These are phyloP conservation scores for Aspergillus arachidicola DNA, from an alignment of 2,329 filamentous ascomycete genomes.

Conservation along the genomic window DNA sequence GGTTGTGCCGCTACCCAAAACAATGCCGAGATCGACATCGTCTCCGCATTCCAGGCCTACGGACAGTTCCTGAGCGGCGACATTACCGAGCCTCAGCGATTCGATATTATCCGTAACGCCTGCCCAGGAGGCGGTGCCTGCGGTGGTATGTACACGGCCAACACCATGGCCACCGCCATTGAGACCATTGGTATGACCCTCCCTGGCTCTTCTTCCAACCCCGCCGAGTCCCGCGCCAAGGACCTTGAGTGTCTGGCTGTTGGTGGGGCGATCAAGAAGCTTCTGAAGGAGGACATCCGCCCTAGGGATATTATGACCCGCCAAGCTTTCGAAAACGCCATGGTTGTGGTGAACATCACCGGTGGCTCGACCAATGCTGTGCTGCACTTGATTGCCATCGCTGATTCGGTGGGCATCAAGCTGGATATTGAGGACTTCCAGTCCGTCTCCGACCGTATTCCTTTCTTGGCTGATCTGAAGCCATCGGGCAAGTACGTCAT, in stretches of 20 bases:
- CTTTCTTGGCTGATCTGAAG: slow-evolving; percentile 81
- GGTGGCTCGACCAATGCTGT: slow-evolving; percentile 86
- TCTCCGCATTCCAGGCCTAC: slow-evolving; percentile 97
- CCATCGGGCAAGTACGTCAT: slow-evolving; percentile 70
- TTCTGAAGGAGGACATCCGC: slow-evolving; percentile 75
- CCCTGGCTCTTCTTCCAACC: slow-evolving; percentile 79
- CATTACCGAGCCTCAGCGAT: slow-evolving; percentile 87
- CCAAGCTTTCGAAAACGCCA: slow-evolving; percentile 81
- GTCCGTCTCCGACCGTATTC: slow-evolving; percentile 74
- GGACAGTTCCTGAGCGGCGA: slow-evolving; percentile 91
- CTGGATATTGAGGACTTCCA: slow-evolving; percentile 88
- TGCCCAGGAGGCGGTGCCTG: slow-evolving; percentile 84
- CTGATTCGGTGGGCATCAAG: slow-evolving; percentile 77
- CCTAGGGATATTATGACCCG: slow-evolving; percentile 79
- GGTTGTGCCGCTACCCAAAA: slow-evolving; percentile 78
- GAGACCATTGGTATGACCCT: slow-evolving; percentile 76
- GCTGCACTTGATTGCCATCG: slow-evolving; percentile 81
- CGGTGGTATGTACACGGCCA: slow-evolving; percentile 82
- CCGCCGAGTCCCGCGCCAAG: slow-evolving; percentile 74
- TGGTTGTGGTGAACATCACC: slow-evolving; percentile 79
- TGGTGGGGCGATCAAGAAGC: slow-evolving; percentile 72
- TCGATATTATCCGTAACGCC: slow-evolving; percentile 91
- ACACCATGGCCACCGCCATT: slow-evolving; percentile 75
- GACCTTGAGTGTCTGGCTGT: slow-evolving; percentile 71
- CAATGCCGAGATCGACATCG: slow-evolving; percentile 81